phyloP scores from a whole-genome alignment of 1,139 yeast genomes.

The Tardiomyces blankii region DNA sequence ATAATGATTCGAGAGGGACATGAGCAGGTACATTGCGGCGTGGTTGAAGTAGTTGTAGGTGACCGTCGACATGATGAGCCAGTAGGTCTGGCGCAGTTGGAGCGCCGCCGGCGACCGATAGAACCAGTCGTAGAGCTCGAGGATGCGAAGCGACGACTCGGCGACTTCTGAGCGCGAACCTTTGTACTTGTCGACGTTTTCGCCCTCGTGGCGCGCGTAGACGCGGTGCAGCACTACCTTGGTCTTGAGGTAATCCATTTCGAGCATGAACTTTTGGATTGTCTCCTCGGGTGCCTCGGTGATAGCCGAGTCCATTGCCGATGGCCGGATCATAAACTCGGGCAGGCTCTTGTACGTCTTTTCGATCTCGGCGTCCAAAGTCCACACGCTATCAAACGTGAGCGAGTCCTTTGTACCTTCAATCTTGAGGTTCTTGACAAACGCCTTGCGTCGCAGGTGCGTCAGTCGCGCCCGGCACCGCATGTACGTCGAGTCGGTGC shows the following conservation, averaged over 20 bases:
- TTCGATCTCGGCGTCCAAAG: slow-evolving; percentile 16
- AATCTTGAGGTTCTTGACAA: slow-evolving; percentile 4
- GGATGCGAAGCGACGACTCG: slow-evolving; percentile 18
- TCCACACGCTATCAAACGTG: slow-evolving; percentile 14
- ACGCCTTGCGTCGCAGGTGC: slow-evolving; percentile 9
- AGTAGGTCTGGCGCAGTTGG: slow-evolving; percentile 12
- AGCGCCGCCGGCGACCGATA: slow-evolving; percentile 16
- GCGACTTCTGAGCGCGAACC: slow-evolving; percentile 19
- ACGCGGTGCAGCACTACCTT: slow-evolving; percentile 23
- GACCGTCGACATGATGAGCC: slow-evolving; percentile 13
- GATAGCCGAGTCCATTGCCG: slow-evolving; percentile 13
- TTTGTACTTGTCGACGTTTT: slow-evolving; percentile 1
- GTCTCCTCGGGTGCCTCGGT: slow-evolving; percentile 15
- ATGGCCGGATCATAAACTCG: slow-evolving; percentile 9
- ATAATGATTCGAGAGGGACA: slow-evolving; percentile 13
- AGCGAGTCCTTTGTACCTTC: slow-evolving; percentile 8
- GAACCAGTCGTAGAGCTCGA: slow-evolving; percentile 22
- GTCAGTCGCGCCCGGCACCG: slow-evolving; percentile 13
- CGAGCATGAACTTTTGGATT: slow-evolving; percentile 22
- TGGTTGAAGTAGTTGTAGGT: slow-evolving; percentile 14
- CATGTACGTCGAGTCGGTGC: slow-evolving; percentile 15
- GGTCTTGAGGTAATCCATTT: slow-evolving; percentile 20
- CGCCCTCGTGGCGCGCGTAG: slow-evolving; percentile 11
- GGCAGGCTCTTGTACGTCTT: slow-evolving; percentile 16
- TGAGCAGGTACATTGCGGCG: slow-evolving; percentile 14